Evolutionary conservation across 2,329 filamentous ascomycete species (phyloP).

Genomic region (Fusarium camptoceras): DNA sequence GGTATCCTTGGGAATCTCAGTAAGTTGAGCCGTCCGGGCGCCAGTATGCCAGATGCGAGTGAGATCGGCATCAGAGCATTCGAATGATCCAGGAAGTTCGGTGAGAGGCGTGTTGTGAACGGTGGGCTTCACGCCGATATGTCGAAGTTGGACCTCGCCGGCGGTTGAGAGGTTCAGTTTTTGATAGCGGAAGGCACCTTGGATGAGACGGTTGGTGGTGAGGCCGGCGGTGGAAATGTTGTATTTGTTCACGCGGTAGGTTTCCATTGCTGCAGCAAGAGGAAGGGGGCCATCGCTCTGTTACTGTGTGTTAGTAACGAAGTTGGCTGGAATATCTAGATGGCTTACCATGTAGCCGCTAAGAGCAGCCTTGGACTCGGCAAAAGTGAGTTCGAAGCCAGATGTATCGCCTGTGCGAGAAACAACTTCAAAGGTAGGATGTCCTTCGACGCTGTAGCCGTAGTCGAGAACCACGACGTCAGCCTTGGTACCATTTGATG

Average conservation of each 20-base stretch:
- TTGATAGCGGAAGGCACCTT: constrained; percentile 7
- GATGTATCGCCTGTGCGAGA: background rate
- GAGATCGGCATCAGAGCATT: background rate
- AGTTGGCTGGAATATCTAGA: accelerated
- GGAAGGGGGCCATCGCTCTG: constrained; percentile 1
- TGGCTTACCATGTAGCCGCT: background rate
- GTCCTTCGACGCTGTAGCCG: background rate
- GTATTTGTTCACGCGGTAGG: background rate
- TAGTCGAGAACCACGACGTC: background rate
- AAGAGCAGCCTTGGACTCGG: background rate
- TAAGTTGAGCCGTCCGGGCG: background rate
- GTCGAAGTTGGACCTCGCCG: background rate
- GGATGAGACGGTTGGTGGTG: background rate
- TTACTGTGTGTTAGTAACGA: background rate
- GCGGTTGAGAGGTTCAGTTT: background rate
- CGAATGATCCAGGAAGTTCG: background rate
- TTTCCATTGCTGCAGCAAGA: constrained; percentile 6
- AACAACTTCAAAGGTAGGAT: background rate
- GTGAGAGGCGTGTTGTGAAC: background rate
- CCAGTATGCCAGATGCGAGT: background rate
- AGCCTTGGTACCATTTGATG: background rate
- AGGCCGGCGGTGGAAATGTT: background rate
- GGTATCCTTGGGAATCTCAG: background rate
- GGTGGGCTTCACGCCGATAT: background rate
- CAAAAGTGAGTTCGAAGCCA: background rate